These are phyloP conservation scores for Amaranthus cruentus DNA, from an alignment of 148 eudicot genomes.

Conservation along the genomic window DNA sequence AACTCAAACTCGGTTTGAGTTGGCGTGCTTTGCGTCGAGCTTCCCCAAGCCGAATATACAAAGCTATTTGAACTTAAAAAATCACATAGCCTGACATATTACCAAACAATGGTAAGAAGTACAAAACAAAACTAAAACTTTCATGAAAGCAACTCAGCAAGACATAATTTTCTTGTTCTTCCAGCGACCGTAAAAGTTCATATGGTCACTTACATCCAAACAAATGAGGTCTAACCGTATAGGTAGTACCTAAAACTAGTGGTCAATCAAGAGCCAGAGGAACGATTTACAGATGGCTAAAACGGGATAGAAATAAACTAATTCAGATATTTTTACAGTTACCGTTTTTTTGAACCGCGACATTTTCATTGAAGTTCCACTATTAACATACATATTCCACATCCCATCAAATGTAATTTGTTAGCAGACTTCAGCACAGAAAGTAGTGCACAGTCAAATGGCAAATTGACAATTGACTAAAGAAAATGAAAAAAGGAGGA, in stretches of 20 bases:
- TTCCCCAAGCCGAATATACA: too few relatives aligned
- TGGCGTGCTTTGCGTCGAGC: too few relatives aligned
- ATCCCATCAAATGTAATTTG: constrained; percentile 32
- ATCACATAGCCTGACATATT: too few relatives aligned
- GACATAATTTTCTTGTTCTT: constrained; percentile 1
- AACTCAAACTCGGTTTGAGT: too few relatives aligned
- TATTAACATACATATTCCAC: constrained; percentile 25
- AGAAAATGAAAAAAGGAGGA: constrained; percentile 8
- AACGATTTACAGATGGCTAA: constrained; percentile 9
- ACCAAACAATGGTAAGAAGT: too few relatives aligned
- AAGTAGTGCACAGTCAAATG: constrained; percentile 26
- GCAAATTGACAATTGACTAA: constrained; percentile 14
- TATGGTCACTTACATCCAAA: constrained; percentile 5
- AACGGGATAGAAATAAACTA: constrained; percentile 6
- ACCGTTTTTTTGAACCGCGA: constrained; percentile 4
- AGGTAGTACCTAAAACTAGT: constrained; percentile 10
- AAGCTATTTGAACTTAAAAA: too few relatives aligned
- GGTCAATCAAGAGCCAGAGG: constrained; percentile 1
- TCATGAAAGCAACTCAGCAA: constrained; percentile 2
- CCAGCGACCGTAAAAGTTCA: background rate
- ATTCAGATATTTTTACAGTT: constrained; percentile 17
- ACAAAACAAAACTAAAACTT: background rate
- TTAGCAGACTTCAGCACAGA: constrained; percentile 33
- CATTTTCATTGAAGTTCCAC: constrained; percentile 29
- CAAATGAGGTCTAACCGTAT: background rate